Evolutionary conservation across 257 asterid genomes (phyloP), one percentile per base, ranked within the genome.

Genomic region (Ilex asprella): DNA sequence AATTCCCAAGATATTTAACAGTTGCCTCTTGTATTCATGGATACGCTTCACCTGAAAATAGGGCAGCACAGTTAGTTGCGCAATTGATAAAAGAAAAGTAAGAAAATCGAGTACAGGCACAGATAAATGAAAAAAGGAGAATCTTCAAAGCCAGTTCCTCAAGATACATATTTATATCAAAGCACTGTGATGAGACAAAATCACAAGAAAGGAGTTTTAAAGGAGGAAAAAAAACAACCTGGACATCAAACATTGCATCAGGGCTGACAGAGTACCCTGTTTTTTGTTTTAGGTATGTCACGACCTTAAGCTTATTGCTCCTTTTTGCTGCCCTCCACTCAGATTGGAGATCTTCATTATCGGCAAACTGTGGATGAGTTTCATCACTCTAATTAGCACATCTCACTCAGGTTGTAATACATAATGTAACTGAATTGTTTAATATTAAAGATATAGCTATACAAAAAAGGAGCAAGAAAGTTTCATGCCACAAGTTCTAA

Each of bases 221-320:
- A 39, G 58, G 39, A 63, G 61, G 27, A 21, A 21, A 63, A 73
- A 61, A 71, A 60, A 43, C 67, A 68, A 88, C 96, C 88, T 88
- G 96, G 73, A 88, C 76, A 74, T 88, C 96, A 66, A 88, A 88
- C 94, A 88, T 79, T 71, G 94, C 87, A 73, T 88, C 91, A 41
- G 94, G 89, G 78, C 69, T 86, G 63, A 88, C 80, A 46, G 79
- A 69, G 78, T 88, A 88, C 57, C 96, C 96, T 52, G 96, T 88
- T 73, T 68, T 88, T 63, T 88, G 87, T 74, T 83, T 85, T 74
- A 88, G 74, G 57, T 81, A 80, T 46, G 84, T 70, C 30, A 80
- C 94, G 71, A 75, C 87, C 79, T 81, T 85, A 61, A 61, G 54
- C 80, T 88, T 88, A 74, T 85, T 88, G 69, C 70, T 76, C 67